Evolutionary conservation across 805 yeast genomes (phyloP).

Genomic region (Hagleromyces aurorensis): DNA sequence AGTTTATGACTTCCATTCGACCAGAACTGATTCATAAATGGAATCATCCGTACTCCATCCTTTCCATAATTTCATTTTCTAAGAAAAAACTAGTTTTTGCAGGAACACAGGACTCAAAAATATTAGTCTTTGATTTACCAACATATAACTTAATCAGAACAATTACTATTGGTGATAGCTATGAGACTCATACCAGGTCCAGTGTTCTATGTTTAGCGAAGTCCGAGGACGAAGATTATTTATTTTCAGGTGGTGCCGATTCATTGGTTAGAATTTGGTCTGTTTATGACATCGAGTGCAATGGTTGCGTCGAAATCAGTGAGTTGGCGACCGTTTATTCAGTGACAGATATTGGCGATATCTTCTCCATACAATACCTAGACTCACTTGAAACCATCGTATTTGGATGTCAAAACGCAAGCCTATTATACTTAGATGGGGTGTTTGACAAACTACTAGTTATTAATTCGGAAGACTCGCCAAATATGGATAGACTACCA

Average conservation of each 20-base stretch:
- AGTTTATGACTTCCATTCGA: conserved; percentile 4
- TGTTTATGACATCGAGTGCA: conserved; percentile 30
- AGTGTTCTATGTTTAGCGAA: conserved; percentile 59
- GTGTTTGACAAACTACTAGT: conserved; percentile 19
- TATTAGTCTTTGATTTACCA: conserved; percentile 58
- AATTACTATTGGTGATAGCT: conserved; percentile 40
- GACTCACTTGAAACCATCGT: conserved; percentile 52
- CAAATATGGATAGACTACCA: conserved; percentile 39
- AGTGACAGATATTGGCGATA: conserved; percentile 84
- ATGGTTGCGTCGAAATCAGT: conserved; percentile 19
- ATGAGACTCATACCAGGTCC: conserved; percentile 26
- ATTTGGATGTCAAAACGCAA: conserved; percentile 90
- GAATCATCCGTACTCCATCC: conserved; percentile 64
- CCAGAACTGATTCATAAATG: conserved; percentile 56
- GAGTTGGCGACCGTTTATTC: conserved; percentile 74
- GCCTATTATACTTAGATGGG: conserved; percentile 61
- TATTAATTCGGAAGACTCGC: conserved; percentile 9
- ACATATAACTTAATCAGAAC: conserved; percentile 48
- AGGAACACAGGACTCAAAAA: conserved; percentile 83
- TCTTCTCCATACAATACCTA: conserved; percentile 74
- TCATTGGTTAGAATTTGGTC: conserved; percentile 86
- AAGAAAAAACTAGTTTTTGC: conserved; percentile 56
- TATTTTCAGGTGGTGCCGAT: conserved; percentile 86
- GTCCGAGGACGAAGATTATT: conserved; percentile 43
- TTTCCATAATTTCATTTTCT: conserved; percentile 63